Evolutionary conservation across 176 grass and related monocot species (phyloP).

Genomic region (Aegilops sharonensis): DNA sequence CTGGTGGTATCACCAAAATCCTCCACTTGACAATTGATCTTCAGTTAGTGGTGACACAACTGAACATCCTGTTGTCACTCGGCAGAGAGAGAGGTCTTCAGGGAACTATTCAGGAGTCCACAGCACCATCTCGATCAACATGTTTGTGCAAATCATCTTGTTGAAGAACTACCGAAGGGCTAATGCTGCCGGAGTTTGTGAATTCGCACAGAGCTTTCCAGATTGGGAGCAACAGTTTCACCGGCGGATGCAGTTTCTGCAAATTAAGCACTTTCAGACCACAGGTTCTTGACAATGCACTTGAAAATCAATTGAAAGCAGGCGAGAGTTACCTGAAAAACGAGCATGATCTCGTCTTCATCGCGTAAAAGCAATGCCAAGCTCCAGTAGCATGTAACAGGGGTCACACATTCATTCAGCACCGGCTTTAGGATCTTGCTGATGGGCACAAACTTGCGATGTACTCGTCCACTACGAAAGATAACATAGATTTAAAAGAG

Average conservation of each 20-base stretch:
- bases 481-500: background rate
- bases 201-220: constrained; percentile 58
- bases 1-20: background rate
- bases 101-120: background rate
- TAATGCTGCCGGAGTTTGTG: constrained; percentile 9
- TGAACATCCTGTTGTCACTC: constrained; percentile 2
- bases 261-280: constrained; percentile 17
- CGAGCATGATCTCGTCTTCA: constrained; percentile 46
- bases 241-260: constrained; percentile 55
- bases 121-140: background rate
- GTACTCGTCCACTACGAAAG: constrained; percentile 45
- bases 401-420: constrained; percentile 69
- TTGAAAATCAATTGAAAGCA: constrained; percentile 9
- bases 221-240: constrained; percentile 64
- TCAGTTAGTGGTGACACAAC: background rate
- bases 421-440: constrained; percentile 60
- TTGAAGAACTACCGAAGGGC: background rate
- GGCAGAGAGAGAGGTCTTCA: constrained; percentile 16
- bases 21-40: background rate
- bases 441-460: constrained; percentile 55
- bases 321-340: constrained; percentile 46
- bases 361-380: constrained; percentile 56
- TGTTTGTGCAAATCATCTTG: background rate
- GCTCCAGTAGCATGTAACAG: constrained; percentile 74
- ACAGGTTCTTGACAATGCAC: background rate